Evolutionary conservation across 129 eudicot genomes (phyloP).

Genomic region (Arctium minus): DNA sequence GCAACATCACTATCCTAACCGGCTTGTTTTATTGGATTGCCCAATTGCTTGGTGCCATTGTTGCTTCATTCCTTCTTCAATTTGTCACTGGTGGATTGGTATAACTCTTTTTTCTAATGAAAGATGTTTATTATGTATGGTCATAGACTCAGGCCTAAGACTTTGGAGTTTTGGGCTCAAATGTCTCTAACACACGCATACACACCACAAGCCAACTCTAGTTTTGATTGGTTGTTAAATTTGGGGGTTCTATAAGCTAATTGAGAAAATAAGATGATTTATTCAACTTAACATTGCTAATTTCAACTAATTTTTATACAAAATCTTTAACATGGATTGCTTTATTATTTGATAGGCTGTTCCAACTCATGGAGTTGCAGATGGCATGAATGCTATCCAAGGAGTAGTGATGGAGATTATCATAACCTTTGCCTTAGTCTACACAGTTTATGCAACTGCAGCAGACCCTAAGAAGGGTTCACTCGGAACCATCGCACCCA

Average conservation of each 20-base stretch:
- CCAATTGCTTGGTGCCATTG: constrained; percentile 51
- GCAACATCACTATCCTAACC: constrained; percentile 57
- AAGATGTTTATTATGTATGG: not conserved
- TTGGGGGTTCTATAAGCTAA: not conserved
- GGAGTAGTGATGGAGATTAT: constrained; percentile 58
- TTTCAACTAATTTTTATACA: not conserved
- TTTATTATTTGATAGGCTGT: constrained; percentile 35
- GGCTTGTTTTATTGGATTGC: constrained; percentile 67
- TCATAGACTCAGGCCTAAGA: not conserved
- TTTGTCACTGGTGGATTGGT: constrained; percentile 42
- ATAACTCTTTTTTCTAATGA: not conserved
- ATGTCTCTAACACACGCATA: not conserved
- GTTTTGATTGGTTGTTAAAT: not conserved
- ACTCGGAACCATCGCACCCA: constrained; percentile 54
- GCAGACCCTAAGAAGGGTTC: constrained; percentile 68
- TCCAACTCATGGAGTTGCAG: constrained; percentile 55
- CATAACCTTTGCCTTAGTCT: constrained; percentile 58
- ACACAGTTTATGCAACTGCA: constrained; percentile 67
- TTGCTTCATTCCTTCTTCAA: constrained; percentile 56
- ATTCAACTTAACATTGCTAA: too few relatives aligned
- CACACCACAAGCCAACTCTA: not conserved
- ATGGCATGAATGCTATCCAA: constrained; percentile 38
- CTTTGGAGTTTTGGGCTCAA: not conserved
- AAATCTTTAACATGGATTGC: not conserved
- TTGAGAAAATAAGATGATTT: not conserved